Evolutionary conservation across 139 green algal genomes (phyloP).

Genomic region (Tetratostichococcus sp.): DNA sequence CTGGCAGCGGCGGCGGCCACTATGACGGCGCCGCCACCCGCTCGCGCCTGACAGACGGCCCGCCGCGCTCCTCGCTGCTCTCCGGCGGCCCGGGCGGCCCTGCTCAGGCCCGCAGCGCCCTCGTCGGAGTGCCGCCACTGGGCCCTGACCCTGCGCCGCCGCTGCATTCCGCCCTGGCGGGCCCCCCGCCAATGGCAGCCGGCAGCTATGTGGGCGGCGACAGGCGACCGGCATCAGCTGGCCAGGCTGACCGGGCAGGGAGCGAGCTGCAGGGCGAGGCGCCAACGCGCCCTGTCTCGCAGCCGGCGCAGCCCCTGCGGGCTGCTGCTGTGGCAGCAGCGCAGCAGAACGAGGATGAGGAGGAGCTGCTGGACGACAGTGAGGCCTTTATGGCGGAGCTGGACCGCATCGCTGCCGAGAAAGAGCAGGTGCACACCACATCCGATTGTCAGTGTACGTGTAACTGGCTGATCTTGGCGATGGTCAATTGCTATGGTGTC

Average conservation of each 20-base stretch:
- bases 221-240: not conserved
- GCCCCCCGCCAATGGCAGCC: too few relatives aligned
- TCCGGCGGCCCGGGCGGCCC: not conserved
- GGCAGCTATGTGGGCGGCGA: not conserved
- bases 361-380: slow-evolving; percentile 38
- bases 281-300: not conserved
- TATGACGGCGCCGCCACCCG: not conserved
- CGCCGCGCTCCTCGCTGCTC: not conserved
- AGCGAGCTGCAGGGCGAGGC: not conserved
- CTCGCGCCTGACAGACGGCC: not conserved
- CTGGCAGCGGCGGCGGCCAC: not conserved
- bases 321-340: not conserved
- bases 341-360: slow-evolving; percentile 1
- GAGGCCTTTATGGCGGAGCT: slow-evolving; percentile 60
- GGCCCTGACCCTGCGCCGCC: too few relatives aligned
- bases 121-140: not conserved
- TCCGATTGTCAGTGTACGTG: not conserved
- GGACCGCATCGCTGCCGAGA: slow-evolving; percentile 40
- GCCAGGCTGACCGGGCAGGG: not conserved
- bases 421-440: slow-evolving; percentile 37
- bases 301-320: not conserved
- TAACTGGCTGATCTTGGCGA: too few relatives aligned
- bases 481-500: too few relatives aligned
- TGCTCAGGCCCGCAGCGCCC: not conserved
- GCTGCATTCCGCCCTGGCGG: not conserved